Percentiles rank a stretch among this genome's conserved stretches.
These are phyloP conservation scores for Candida verbasci DNA, from an alignment of 805 yeast genomes.

Conservation along the genomic window DNA sequence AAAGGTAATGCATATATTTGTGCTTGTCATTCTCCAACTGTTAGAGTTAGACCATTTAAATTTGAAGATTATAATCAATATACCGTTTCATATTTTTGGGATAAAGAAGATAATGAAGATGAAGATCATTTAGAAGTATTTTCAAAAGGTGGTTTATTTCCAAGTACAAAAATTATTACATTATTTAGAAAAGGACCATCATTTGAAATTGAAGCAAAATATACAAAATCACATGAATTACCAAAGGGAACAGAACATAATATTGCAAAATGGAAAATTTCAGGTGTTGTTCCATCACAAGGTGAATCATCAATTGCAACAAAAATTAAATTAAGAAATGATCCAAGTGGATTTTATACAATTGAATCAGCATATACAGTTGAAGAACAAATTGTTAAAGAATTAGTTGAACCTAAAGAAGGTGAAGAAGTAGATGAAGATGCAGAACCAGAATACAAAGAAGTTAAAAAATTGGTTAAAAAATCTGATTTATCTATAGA, in stretches of 20 bases:
- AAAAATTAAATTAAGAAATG: constrained; percentile 93
- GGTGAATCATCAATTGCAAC: constrained; percentile 78
- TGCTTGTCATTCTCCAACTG: constrained; percentile 98
- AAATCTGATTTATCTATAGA: constrained; percentile 69
- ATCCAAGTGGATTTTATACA: constrained; percentile 92
- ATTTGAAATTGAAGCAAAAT: constrained; percentile 79
- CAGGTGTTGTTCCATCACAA: constrained; percentile 77
- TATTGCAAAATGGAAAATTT: constrained; percentile 81
- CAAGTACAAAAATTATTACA: constrained; percentile 93
- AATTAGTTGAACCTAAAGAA: constrained; percentile 66
- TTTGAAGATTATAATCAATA: constrained; percentile 90
- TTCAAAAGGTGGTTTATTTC: constrained; percentile 90
- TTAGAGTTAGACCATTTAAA: constrained; percentile 98
- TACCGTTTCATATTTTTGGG: constrained; percentile 96
- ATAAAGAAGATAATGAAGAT: constrained; percentile 89
- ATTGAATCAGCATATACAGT: constrained; percentile 93
- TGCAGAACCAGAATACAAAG: constrained; percentile 80
- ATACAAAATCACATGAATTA: constrained; percentile 68
- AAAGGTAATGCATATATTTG: constrained; percentile 99
- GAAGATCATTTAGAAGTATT: constrained; percentile 91
- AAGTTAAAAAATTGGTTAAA: constrained; percentile 91
- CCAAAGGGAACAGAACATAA: constrained; percentile 63
- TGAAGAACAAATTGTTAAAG: constrained; percentile 86
- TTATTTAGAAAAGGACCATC: constrained; percentile 81
- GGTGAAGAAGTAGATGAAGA: constrained; percentile 55